Evolutionary conservation across 805 yeast species (phyloP), one percentile per base, ranked within the genome.

Genomic region (Saccharomycopsis malanga): DNA sequence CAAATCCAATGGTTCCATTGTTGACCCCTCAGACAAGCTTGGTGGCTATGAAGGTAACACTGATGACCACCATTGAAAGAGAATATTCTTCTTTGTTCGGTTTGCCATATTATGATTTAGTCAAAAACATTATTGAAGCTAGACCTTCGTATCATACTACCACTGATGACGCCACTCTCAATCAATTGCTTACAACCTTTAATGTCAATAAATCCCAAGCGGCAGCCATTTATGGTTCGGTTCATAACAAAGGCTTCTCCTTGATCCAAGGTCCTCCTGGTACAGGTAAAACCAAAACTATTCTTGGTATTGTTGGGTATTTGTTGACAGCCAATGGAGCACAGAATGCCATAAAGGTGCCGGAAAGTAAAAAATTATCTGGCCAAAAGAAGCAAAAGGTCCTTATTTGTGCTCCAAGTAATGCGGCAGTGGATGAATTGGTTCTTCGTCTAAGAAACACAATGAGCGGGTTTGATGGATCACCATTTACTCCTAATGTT

Each of bases 191-290:
- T 48, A 56, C 57, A 4, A 59, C 70, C 7, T 83, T 78, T 55
- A 69, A 73, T 18, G 83, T 89, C 32, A 93, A 94, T 64, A 72
- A 74, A 23, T 91, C 98, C 0, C 99, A 93, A 64, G 98, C 98
- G 0, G 71, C 66, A 25, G 98, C 98, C 0, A 86, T 93, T 49
- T 71, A 81, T 10, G 86, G 87, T 1, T 75, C 95, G 0, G 76
- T 79, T 25, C 62, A 70, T 21, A 69, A 74, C 6, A 70, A 70
- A 1, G 99, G 98, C 0, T 87, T 93, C 59, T 81, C 94, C 0
- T 70, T 93, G 45, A 89, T 93, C 62, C 98, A 93, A 66, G 99
- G 97, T 49, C 99, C 99, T 0, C 99, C 99, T 0, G 99, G 99
- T 64, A 91, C 98, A 0, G 99, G 99, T 69, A 93, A 93, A 62